Evolutionary conservation across 352 stramenopile genomes (phyloP).

Genomic region (Pythium sukuiense): DNA sequence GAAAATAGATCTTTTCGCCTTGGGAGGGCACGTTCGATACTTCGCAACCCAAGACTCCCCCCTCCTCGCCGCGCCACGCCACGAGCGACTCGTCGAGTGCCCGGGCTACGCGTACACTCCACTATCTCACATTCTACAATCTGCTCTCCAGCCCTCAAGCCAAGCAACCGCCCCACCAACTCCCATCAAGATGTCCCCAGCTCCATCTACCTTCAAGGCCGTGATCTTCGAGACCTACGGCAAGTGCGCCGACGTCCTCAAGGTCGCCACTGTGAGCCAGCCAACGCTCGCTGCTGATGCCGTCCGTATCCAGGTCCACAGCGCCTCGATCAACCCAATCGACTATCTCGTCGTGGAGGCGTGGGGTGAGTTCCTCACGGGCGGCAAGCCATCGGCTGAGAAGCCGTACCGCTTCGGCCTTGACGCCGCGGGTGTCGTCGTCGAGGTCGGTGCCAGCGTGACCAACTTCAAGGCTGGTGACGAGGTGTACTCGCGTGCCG

Average conservation of each 20-base stretch:
- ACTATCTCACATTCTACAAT: not conserved
- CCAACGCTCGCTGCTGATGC: not conserved
- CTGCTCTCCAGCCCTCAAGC: not conserved
- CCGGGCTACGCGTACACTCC: too few relatives aligned
- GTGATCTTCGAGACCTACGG: not conserved
- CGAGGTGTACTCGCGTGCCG: slow-evolving; percentile 24
- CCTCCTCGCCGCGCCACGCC: not conserved
- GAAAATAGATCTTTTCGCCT: not conserved
- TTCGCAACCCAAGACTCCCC: not conserved
- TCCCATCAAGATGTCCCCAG: not conserved
- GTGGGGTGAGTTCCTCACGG: slow-evolving; percentile 1
- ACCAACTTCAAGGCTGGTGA: slow-evolving; percentile 16
- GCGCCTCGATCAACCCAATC: slow-evolving; percentile 19
- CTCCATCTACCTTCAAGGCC: not conserved
- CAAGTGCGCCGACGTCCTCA: not conserved
- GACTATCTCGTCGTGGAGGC: slow-evolving; percentile 7
- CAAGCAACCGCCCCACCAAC: not conserved
- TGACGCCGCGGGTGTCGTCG: slow-evolving; percentile 16
- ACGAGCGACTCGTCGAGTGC: not conserved
- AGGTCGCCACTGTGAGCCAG: not conserved
- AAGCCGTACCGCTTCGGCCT: slow-evolving; percentile 18
- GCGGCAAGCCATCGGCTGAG: slow-evolving; percentile 5
- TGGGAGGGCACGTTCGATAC: not conserved
- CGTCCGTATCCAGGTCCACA: slow-evolving; percentile 20
- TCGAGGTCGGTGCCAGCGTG: slow-evolving; percentile 7